Evolutionary conservation across 495 filamentous ascomycete genomes (phyloP).

Genomic region (Pyrenopolyporus hunteri): DNA sequence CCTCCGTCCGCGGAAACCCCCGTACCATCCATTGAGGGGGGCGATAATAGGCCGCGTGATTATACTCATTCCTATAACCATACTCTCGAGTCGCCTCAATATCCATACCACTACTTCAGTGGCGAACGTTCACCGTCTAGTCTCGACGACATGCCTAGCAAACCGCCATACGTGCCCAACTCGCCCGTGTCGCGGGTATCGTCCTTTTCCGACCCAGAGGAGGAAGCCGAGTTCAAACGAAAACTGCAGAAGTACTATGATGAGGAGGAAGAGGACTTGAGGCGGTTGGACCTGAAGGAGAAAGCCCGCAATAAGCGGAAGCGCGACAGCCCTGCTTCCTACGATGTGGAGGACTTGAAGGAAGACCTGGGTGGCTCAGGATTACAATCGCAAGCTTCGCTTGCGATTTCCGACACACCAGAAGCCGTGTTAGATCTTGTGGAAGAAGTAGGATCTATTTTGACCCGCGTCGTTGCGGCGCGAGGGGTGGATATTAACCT

Average conservation of each 20-base stretch:
- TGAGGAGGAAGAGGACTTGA: neutral
- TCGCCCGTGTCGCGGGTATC: neutral
- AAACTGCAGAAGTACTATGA: neutral
- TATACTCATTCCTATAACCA: no score
- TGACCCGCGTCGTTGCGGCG: conserved; percentile 5
- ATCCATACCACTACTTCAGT: no score
- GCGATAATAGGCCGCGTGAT: no score
- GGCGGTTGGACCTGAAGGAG: neutral
- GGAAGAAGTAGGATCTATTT: neutral
- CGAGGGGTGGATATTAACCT: neutral
- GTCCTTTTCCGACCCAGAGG: neutral
- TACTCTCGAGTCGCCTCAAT: no score
- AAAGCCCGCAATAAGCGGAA: neutral
- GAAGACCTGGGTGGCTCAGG: no score
- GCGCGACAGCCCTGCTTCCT: no score
- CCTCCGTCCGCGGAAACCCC: neutral
- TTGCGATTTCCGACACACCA: neutral
- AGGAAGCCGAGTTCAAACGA: neutral
- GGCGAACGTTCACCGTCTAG: no score
- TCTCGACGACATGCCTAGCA: neutral
- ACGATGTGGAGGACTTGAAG: no score
- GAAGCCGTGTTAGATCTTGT: conserved; percentile 1
- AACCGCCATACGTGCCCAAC: neutral
- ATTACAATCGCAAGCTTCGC: no score
- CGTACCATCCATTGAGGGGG: neutral